Base-by-base conservation (phyloP, 208 protist species). In the Crithidia brevicula region DNA sequence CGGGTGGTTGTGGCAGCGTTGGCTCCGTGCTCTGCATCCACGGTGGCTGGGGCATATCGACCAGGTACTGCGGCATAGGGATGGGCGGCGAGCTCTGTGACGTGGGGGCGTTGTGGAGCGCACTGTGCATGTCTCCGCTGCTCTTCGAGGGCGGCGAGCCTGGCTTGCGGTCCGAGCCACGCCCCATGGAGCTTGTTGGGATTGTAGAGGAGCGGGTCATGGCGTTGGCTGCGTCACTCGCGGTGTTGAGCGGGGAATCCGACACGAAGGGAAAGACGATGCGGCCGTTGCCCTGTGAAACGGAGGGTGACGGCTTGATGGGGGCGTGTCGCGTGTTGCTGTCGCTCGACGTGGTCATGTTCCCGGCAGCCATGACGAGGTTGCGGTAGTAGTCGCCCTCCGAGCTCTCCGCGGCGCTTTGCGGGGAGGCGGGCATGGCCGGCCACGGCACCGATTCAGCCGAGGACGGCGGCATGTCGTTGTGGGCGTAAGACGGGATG, bases 281-380 rank as follows among this genome's bases (percentile, higher is more conserved):
- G 8, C 52, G n/a, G 11, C 9, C 11, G 51, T 25, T 68, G 50
- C 38, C 22, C 13, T 31, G 25, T 2, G 23, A 27, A 31, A 42
- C 7, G 4, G 0, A 3, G 11, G 18, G 33, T 59, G 8, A 9
- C 27, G 25, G 11, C n/a, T 28, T 11, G 27, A 0, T 13, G 36
- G 28, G 1, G 15, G 8, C 7, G 4, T 36, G 58, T 23, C 20
- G 22, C 8, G 38, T 42, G 23, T 4, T 27, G 45, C 54, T 63
- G n/a, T 61, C 20, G 22, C 38, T 72, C 13, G 66, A 63, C 10
- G 56, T 64, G 20, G 66, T 63, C 46, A 33, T 57, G 56, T 58
- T 58, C 1, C 56, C 66, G 1, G 56, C 25, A 0, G 66, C 22
- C 4, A 34, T 16, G 33, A 64, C n/a, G 10, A 42, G 23, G 1